These are phyloP conservation scores for Suillus paluster DNA, from an alignment of 768 basidiomycete species.

Conservation along the genomic window DNA sequence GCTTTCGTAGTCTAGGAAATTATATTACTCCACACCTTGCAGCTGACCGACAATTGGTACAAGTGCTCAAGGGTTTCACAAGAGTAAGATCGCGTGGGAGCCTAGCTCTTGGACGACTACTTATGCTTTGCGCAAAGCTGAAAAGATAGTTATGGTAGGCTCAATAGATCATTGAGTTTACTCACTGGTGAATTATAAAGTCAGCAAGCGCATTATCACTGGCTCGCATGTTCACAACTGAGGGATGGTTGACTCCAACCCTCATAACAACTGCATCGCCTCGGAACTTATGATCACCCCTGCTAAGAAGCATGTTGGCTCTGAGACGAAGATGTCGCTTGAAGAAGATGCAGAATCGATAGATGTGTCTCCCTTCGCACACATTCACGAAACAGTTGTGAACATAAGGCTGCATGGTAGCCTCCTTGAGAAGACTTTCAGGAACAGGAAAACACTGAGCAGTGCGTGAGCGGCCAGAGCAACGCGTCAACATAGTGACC, in stretches of 20 bases:
- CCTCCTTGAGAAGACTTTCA: constrained; percentile 10
- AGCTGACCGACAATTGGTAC: not conserved
- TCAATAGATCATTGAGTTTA: not conserved
- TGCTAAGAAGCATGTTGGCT: constrained; percentile 1
- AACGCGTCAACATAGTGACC: constrained; percentile 5
- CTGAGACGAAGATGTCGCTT: constrained; percentile 11
- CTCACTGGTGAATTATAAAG: constrained; percentile 13
- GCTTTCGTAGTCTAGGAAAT: too few relatives aligned
- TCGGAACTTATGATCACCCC: not conserved
- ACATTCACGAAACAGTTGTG: constrained; percentile 13
- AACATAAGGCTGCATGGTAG: constrained; percentile 9
- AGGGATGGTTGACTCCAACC: not conserved
- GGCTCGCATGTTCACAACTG: constrained; percentile 13
- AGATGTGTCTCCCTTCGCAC: not conserved
- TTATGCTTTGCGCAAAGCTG: constrained; percentile 7
- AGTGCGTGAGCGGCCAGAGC: not conserved
- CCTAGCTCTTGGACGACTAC: not conserved
- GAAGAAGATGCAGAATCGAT: constrained; percentile 15
- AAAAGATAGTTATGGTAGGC: constrained; percentile 6
- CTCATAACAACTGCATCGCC: constrained; percentile 12
- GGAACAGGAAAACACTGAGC: constrained; percentile 7
- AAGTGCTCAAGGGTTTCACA: not conserved
- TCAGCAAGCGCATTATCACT: constrained; percentile 9
- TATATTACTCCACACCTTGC: not conserved
- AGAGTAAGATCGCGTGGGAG: constrained; percentile 1